A percentile compares a stretch with the other conserved stretches of the same genome.
Conservation (phyloP, 1,284 basidiomycete genomes). For the Lignosus rhinocerotis region DNA sequence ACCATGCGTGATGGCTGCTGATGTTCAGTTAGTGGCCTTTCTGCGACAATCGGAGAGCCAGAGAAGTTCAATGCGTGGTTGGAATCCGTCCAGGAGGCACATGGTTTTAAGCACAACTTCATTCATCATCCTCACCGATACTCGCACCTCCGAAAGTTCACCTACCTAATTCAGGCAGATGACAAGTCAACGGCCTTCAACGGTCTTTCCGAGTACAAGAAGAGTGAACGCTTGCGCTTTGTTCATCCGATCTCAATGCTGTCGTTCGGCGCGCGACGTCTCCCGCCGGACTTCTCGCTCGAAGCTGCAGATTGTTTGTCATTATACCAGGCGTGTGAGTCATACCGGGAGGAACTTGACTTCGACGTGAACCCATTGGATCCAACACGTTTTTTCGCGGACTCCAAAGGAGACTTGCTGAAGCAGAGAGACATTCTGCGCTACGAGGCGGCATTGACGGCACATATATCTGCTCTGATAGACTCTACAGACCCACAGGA, state of each 20-base stretch:
- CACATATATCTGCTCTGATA: constrained; percentile 41
- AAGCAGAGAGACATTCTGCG: constrained; percentile 57
- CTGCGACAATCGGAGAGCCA: constrained; percentile 68
- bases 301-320: constrained; percentile 57
- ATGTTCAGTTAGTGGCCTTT: constrained; percentile 51
- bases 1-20: background rate
- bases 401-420: constrained; percentile 36
- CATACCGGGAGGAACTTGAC: constrained; percentile 21
- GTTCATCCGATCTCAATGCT: constrained; percentile 63
- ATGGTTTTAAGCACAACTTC: constrained; percentile 57
- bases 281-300: constrained; percentile 63
- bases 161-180: constrained; percentile 43
- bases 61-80: constrained; percentile 68
- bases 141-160: constrained; percentile 70
- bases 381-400: constrained; percentile 48
- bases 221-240: constrained; percentile 45
- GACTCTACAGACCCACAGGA: constrained; percentile 39
- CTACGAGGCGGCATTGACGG: constrained; percentile 58
- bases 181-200: constrained; percentile 34
- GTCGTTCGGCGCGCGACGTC: constrained; percentile 26
- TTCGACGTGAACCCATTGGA: constrained; percentile 39
- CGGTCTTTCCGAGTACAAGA: constrained; percentile 39
- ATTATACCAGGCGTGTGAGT: constrained; percentile 47
- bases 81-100: constrained; percentile 54
- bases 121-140: constrained; percentile 68